Evolutionary conservation across 345 rosid genomes (phyloP).

Genomic region (Microcos paniculata): DNA sequence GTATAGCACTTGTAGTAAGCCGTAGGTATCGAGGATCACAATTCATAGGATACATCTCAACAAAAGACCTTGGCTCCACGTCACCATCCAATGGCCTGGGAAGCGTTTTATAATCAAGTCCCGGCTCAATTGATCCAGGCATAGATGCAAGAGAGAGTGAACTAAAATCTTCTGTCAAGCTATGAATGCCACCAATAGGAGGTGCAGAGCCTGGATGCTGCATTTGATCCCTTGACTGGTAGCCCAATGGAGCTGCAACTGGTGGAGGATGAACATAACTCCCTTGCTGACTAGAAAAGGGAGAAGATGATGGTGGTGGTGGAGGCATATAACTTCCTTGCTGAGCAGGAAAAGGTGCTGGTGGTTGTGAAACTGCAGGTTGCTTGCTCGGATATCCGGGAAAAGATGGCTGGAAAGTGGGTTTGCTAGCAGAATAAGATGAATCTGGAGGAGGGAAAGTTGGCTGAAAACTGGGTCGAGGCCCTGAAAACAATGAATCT

Average conservation of each 20-base stretch:
- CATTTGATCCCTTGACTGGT: slow-evolving; percentile 51
- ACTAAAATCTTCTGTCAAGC: slow-evolving; percentile 82
- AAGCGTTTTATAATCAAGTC: slow-evolving; percentile 69
- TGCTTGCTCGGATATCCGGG: slow-evolving; percentile 68
- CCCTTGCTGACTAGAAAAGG: slow-evolving; percentile 55
- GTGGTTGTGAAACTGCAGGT: slow-evolving; percentile 41
- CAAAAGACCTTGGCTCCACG: slow-evolving; percentile 67
- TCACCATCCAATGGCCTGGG: slow-evolving; percentile 98
- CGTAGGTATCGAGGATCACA: slow-evolving; percentile 82
- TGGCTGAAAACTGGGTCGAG: slow-evolving; percentile 56
- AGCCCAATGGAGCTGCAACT: slow-evolving; percentile 35
- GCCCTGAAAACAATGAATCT: slow-evolving; percentile 31
- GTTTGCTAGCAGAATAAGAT: slow-evolving; percentile 38
- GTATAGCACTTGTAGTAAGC: slow-evolving; percentile 85
- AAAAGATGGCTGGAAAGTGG: slow-evolving; percentile 45
- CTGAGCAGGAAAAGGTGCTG: slow-evolving; percentile 47
- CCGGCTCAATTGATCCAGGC: slow-evolving; percentile 83
- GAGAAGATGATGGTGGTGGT: slow-evolving; percentile 41
- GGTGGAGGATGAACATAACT: slow-evolving; percentile 49
- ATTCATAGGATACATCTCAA: slow-evolving; percentile 70
- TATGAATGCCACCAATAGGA: slow-evolving; percentile 67
- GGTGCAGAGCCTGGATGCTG: slow-evolving; percentile 59
- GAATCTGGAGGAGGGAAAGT: slow-evolving; percentile 39
- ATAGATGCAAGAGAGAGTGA: slow-evolving; percentile 70
- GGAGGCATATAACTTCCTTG: slow-evolving; percentile 52